These are phyloP conservation scores for Phanerochaete sordida DNA, from an alignment of 768 basidiomycete species.

Conservation along the genomic window DNA sequence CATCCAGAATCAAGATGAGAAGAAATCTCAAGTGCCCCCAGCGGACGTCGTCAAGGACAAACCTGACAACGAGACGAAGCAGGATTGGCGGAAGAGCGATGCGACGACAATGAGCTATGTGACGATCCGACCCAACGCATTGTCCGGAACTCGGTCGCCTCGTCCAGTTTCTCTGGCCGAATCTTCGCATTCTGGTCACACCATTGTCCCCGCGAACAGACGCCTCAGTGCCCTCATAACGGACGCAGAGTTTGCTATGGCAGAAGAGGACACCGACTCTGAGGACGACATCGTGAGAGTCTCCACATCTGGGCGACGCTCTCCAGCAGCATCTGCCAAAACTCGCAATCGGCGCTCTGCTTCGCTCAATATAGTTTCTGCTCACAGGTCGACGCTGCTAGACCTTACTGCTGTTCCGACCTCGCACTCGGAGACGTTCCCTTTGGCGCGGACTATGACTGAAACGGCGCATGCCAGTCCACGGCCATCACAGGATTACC, in stretches of 20 bases:
- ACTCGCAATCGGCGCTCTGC: slow-evolving; percentile 59
- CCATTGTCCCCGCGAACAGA: slow-evolving; percentile 63
- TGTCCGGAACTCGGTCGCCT: slow-evolving; percentile 39
- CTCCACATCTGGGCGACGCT: slow-evolving; percentile 23
- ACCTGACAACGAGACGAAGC: slow-evolving; percentile 46
- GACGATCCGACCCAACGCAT: slow-evolving; percentile 58
- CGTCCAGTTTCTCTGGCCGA: slow-evolving; percentile 79
- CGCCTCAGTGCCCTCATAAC: slow-evolving; percentile 65
- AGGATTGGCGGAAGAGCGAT: slow-evolving; percentile 78
- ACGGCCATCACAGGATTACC: slow-evolving; percentile 9
- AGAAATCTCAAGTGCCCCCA: neutral
- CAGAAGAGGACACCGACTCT: slow-evolving; percentile 48
- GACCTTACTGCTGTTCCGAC: slow-evolving; percentile 8
- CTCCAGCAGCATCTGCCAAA: slow-evolving; percentile 44
- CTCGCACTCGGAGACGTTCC: neutral
- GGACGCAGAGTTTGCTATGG: slow-evolving; percentile 63
- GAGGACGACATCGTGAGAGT: slow-evolving; percentile 14
- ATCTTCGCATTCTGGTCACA: slow-evolving; percentile 70
- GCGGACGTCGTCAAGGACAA: neutral
- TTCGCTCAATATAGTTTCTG: slow-evolving; percentile 49
- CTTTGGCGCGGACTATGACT: neutral
- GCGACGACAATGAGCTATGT: slow-evolving; percentile 70
- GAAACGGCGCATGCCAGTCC: neutral
- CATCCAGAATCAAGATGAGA: slow-evolving; percentile 32
- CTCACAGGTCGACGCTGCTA: slow-evolving; percentile 17